Evolutionary conservation across 257 asterid species (phyloP).

Genomic region (Verbena officinalis): DNA sequence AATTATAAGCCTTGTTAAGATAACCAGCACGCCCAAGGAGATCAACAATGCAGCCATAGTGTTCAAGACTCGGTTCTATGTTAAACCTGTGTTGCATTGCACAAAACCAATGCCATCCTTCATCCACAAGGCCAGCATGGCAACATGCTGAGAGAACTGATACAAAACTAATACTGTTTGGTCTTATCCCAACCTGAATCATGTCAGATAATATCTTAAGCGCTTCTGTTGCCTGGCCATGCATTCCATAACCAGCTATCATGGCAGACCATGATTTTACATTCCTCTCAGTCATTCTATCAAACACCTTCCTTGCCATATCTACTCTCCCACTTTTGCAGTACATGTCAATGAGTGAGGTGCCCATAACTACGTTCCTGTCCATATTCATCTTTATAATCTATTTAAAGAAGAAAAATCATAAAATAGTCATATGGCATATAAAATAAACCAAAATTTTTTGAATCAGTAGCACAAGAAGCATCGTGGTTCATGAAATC

Average conservation of each 20-base stretch:
- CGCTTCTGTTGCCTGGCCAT: conserved; percentile 87
- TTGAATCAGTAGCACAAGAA: background rate
- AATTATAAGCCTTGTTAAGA: conserved; percentile 68
- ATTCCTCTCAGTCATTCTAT: conserved; percentile 70
- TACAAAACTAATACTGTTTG: conserved; percentile 76
- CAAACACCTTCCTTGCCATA: conserved; percentile 69
- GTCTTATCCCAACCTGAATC: conserved; percentile 67
- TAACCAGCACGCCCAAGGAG: conserved; percentile 93
- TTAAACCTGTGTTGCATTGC: conserved; percentile 73
- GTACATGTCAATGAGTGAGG: conserved; percentile 91
- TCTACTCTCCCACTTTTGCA: conserved; percentile 83
- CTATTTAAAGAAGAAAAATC: conserved; percentile 36
- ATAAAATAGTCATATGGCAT: conserved; percentile 12
- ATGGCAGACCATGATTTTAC: conserved; percentile 92
- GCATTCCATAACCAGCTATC: conserved; percentile 97
- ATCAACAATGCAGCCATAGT: conserved; percentile 95
- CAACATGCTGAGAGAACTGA: conserved; percentile 94
- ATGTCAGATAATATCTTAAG: conserved; percentile 67
- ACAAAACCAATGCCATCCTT: conserved; percentile 94
- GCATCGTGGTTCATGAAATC: background rate
- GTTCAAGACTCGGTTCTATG: conserved; percentile 73
- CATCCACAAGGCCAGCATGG: conserved; percentile 86
- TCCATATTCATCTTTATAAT: conserved; percentile 74
- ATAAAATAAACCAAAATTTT: conserved; percentile 3
- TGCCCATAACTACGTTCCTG: conserved; percentile 70